Percentiles rank a stretch among this genome's conserved stretches.
These are phyloP conservation scores for Pythium oligandrum DNA, from an alignment of 352 stramenopile genomes.

Conservation along the genomic window DNA sequence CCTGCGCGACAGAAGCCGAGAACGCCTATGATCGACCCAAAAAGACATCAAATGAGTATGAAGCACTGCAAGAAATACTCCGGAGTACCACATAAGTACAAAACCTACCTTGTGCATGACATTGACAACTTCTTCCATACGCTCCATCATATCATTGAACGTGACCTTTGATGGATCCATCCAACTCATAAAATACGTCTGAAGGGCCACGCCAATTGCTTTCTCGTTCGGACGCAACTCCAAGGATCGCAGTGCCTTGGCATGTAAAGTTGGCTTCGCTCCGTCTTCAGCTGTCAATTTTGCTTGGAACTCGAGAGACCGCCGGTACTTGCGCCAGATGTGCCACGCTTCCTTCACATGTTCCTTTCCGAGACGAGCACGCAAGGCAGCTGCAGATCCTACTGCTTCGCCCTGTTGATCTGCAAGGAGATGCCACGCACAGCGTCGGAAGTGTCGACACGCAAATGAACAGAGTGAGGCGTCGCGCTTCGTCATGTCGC, in stretches of 20 bases:
- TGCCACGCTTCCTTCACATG: conserved; percentile 71
- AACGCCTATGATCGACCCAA: too few species aligned
- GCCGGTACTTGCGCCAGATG: conserved; percentile 63
- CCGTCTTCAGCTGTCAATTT: neutral
- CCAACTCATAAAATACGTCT: conserved; percentile 24
- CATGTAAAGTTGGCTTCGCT: conserved; percentile 15
- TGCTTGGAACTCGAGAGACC: conserved; percentile 5
- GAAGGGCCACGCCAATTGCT: conserved; percentile 42
- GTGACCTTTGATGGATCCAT: conserved; percentile 17
- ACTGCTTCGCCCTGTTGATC: neutral
- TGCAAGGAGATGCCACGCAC: conserved; percentile 51
- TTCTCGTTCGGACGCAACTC: conserved; percentile 63
- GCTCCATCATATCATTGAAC: conserved; percentile 36
- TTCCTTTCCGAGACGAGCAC: conserved; percentile 46
- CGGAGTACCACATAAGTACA: neutral
- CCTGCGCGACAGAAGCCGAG: too few species aligned
- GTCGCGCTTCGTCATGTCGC: neutral
- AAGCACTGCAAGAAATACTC: neutral
- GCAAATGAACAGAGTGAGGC: conserved; percentile 45
- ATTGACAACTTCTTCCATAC: conserved; percentile 37
- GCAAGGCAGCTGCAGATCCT: conserved; percentile 10
- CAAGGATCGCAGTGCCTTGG: conserved; percentile 50
- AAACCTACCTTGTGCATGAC: conserved; percentile 38
- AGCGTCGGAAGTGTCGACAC: conserved; percentile 46
- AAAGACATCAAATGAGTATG: too few species aligned